Evolutionary conservation across 768 basidiomycete genomes (phyloP), one percentile per base, ranked within the genome.

Genomic region (Tephrocybe sp.): DNA sequence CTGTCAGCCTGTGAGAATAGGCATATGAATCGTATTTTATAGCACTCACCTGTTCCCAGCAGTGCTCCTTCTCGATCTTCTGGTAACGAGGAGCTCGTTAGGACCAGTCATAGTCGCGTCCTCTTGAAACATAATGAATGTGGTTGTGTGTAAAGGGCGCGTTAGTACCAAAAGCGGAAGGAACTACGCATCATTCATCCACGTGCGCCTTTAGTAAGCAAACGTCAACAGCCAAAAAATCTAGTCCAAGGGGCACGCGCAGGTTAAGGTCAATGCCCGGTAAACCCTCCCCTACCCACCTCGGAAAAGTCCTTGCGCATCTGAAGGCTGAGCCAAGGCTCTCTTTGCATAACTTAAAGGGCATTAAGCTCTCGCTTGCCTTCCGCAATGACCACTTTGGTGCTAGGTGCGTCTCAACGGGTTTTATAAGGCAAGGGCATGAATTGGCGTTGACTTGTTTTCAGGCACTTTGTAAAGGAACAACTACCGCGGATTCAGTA

Each of bases 401-500:
- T 56, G 85, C 87, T 22, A 76, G 85, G 89, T 88, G 48, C 57
- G 80, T 63, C 47, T 6, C 43, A 26, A 8, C 2, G 38, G 22
- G 16, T 50, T 47, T 22, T 42, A 31, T 14, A 19, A 35, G 36
- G 16, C 16, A 30, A 34, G 34, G 35, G 22, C 16, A 30, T 9
- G 19, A 30, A 44, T 23, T 51, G 20, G 58, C 13, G 42, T 11
- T 32, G 19, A 31, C 20, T 34, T 30, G 20, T 26, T 20, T 26
- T 42, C 51, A 89, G 90, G 39, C 83, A 89, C 71, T 92, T 92
- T 56, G 76, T 87, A 34, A 88, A 87, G 62, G 83, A 92, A 35
- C 77, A 87, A n/a, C 68, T 92, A 0, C 87, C 87, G 1, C 75
- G 87, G 26, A 87, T 92, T 72, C 84, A 81, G 10, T 90, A 80